These are phyloP conservation scores for Amphicarpaea edgeworthii DNA, from an alignment of 306 rosid species.

Conservation along the genomic window DNA sequence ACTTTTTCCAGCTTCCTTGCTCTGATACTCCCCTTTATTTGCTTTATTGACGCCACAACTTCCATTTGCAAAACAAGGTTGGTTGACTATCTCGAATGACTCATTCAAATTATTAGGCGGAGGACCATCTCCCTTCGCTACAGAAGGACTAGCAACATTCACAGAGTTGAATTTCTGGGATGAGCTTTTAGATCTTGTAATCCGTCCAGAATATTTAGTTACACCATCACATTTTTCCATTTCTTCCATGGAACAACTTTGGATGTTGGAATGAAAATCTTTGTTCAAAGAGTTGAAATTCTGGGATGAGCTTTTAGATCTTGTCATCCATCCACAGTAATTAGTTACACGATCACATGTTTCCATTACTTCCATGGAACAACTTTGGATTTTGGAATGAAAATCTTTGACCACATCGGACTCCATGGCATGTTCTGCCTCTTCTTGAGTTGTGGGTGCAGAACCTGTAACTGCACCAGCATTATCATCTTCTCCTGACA, in stretches of 20 bases:
- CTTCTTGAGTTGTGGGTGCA: conserved; percentile 49
- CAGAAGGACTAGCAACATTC: conserved; percentile 47
- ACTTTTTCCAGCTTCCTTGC: conserved; percentile 48
- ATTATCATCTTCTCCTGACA: conserved; percentile 46
- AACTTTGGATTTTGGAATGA: conserved; percentile 44
- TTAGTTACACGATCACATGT: conserved; percentile 41
- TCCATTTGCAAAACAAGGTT: conserved; percentile 38
- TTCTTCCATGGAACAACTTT: conserved; percentile 53
- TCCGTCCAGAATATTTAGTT: conserved; percentile 46
- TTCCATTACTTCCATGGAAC: conserved; percentile 52
- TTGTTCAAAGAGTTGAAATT: conserved; percentile 47
- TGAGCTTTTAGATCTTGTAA: conserved; percentile 58
- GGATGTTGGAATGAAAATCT: conserved; percentile 44
- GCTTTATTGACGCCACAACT: conserved; percentile 44
- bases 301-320: conserved; percentile 56
- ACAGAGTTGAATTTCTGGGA: conserved; percentile 46
- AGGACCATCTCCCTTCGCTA: conserved; percentile 44
- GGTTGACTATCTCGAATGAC: conserved; percentile 42
- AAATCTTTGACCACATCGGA: conserved; percentile 51
- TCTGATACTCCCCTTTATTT: conserved; percentile 40
- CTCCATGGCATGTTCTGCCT: conserved; percentile 50
- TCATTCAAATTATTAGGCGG: conserved; percentile 48
- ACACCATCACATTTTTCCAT: conserved; percentile 40
- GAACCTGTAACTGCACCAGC: conserved; percentile 46
- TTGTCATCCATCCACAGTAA: conserved; percentile 49